Conservation (phyloP, 148 eudicot species). For the Vaccinium macrocarpon region DNA sequence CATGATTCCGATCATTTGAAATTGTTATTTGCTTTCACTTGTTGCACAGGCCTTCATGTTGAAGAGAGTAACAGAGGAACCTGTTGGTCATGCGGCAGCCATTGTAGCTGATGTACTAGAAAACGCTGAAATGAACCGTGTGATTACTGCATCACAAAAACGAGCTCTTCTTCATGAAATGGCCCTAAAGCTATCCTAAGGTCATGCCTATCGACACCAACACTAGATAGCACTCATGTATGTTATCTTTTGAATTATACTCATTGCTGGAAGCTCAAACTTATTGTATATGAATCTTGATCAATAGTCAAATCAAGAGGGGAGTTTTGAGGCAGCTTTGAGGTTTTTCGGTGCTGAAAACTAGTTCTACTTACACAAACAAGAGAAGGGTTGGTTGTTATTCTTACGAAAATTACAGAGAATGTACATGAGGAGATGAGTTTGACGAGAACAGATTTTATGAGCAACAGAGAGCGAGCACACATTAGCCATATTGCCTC, state of each 20-base stretch:
- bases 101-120: slow-evolving; percentile 86
- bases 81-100: slow-evolving; percentile 92
- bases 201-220: not conserved
- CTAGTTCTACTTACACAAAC: not conserved
- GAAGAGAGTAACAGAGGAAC: slow-evolving; percentile 82
- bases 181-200: slow-evolving; percentile 67
- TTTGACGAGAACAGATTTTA: not conserved
- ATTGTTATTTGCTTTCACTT: not conserved
- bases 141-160: slow-evolving; percentile 81
- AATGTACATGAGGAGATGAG: no score
- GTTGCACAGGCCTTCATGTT: slow-evolving; percentile 80
- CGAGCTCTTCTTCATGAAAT: slow-evolving; percentile 94
- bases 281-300: slow-evolving; percentile 14
- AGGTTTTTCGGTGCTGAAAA: not conserved
- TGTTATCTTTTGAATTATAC: not conserved
- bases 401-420: not conserved
- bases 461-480: not conserved
- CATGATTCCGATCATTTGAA: not conserved
- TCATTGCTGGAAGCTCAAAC: not conserved
- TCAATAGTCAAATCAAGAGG: not conserved
- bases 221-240: not conserved
- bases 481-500: not conserved
- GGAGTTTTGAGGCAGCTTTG: not conserved
- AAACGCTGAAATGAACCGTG: slow-evolving; percentile 74
- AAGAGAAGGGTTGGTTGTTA: not conserved